A percentile compares a stretch with the other conserved stretches of the same genome.
Evolutionary conservation across 148 eudicot genomes (phyloP).

Genomic region (Suaeda aralocaspica): DNA sequence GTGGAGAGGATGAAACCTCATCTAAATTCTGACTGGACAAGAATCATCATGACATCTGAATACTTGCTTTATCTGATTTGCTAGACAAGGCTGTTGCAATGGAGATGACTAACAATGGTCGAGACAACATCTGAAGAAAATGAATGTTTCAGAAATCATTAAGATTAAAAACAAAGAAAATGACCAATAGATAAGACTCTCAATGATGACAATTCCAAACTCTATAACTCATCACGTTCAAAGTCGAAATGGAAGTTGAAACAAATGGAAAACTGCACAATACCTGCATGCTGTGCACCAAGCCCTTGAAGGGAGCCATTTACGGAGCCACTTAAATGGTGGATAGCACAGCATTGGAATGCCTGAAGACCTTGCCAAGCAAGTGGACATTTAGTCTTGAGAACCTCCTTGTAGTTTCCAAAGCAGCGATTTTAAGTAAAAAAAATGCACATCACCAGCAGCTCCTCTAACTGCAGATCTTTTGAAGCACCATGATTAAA

Average conservation of each 20-base stretch:
- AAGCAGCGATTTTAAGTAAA: slow-evolving; percentile 61
- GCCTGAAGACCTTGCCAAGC: slow-evolving; percentile 80
- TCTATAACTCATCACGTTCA: neutral
- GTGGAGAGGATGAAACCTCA: slow-evolving; percentile 35
- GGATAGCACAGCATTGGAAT: slow-evolving; percentile 78
- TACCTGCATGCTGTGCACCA: slow-evolving; percentile 72
- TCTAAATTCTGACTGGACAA: slow-evolving; percentile 25
- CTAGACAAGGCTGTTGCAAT: slow-evolving; percentile 64
- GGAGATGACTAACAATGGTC: slow-evolving; percentile 75
- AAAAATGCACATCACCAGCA: slow-evolving; percentile 55
- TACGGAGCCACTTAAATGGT: slow-evolving; percentile 85
- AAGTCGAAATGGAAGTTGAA: neutral
- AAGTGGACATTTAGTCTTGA: slow-evolving; percentile 69
- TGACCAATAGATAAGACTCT: neutral
- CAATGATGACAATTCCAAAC: neutral
- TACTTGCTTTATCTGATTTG: slow-evolving; percentile 27
- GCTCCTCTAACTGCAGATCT: slow-evolving; percentile 35
- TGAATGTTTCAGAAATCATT: neutral
- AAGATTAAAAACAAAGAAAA: neutral
- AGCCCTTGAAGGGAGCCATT: slow-evolving; percentile 64
- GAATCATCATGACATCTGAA: slow-evolving; percentile 38
- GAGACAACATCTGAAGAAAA: slow-evolving; percentile 57
- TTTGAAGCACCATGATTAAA: slow-evolving; percentile 29
- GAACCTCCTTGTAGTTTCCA: slow-evolving; percentile 74
- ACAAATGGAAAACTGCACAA: slow-evolving; percentile 2